Evolutionary conservation across 140 eudicot genomes (phyloP), one percentile per base, ranked within the genome.

Genomic region (Stevia rebaudiana): DNA sequence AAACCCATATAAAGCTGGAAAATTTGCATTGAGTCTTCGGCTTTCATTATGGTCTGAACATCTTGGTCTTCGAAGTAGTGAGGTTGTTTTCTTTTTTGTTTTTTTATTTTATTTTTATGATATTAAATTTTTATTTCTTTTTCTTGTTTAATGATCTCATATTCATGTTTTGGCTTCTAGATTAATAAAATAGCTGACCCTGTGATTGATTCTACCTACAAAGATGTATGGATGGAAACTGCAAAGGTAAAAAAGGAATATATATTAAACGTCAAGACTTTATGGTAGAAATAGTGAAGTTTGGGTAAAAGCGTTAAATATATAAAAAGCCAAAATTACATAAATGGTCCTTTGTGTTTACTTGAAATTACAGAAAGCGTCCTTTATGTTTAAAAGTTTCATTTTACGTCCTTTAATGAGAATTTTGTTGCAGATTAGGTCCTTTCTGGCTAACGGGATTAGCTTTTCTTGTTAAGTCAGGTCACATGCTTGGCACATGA

Each of bases 161-260:
- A 16, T 41, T 23, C 35, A 61, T 49, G 33, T 53, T 62, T 22
- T 13, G 8, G 63, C 41, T 64, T 79, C 41, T 73, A 91, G 98
- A 77, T 83, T 43, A 40, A 54, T 70, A 83, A 83, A 75, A 83
- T 91, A 64, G 70, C 59, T 25, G 98, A 91, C 63, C 98, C 96
- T 3, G 96, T 91, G 67, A 67, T 67, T 73, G 96, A 88, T 66
- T 73, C 98, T 65, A 91, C 98, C 48, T 91, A 91, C 76, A 91
- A 91, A 75, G 96, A 87, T 72, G 77, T 81, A 69, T 91, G 98
- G 98, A 91, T 87, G 92, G 95, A 88, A 55, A 83, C 95, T 63
- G 98, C 98, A 44, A 81, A 79, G 98, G 98, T 88, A 57, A 70
- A 71, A n/a, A 13, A 11, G 18, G 3, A 36, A 31, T 12, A 21